phyloP scores from a whole-genome alignment of 2,329 filamentous ascomycete genomes.

The Bipolaris cookei region DNA sequence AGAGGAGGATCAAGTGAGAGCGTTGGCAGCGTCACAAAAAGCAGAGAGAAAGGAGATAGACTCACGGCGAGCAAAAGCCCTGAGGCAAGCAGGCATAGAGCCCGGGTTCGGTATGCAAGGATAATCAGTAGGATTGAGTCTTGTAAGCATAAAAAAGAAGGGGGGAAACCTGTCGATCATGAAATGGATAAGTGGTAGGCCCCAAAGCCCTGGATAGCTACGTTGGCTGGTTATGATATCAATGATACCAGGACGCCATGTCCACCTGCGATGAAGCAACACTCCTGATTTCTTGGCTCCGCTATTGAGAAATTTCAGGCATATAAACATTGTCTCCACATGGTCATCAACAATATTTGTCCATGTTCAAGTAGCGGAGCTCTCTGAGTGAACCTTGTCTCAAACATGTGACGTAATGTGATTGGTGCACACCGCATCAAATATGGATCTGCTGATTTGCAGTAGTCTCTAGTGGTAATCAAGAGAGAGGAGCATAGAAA shows the following conservation, averaged over 20 bases:
- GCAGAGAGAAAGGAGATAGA: slow-evolving; percentile 68
- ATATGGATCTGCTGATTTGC: neutral
- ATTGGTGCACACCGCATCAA: neutral
- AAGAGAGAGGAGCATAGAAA: neutral
- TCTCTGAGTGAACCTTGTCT: neutral
- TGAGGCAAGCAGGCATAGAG: slow-evolving; percentile 57
- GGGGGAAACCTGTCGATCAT: slow-evolving; percentile 10
- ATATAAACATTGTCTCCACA: neutral
- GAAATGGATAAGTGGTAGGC: slow-evolving; percentile 7
- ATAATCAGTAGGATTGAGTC: neutral
- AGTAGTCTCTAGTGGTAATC: neutral
- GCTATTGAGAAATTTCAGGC: neutral
- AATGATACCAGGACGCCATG: slow-evolving; percentile 22
- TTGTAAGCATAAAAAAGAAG: neutral
- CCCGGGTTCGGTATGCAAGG: slow-evolving; percentile 80
- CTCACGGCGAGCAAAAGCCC: slow-evolving; percentile 69
- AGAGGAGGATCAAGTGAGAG: slow-evolving; percentile 71
- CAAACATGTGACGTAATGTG: neutral
- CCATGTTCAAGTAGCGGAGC: neutral
- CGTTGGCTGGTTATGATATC: slow-evolving; percentile 17
- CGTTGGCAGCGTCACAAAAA: slow-evolving; percentile 75
- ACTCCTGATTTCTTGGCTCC: neutral
- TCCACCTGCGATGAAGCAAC: slow-evolving; percentile 14
- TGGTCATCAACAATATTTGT: neutral
- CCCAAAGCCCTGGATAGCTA: slow-evolving; percentile 10